Evolutionary conservation across 2,329 filamentous ascomycete genomes (phyloP).

Genomic region (Apiospora arundinis): DNA sequence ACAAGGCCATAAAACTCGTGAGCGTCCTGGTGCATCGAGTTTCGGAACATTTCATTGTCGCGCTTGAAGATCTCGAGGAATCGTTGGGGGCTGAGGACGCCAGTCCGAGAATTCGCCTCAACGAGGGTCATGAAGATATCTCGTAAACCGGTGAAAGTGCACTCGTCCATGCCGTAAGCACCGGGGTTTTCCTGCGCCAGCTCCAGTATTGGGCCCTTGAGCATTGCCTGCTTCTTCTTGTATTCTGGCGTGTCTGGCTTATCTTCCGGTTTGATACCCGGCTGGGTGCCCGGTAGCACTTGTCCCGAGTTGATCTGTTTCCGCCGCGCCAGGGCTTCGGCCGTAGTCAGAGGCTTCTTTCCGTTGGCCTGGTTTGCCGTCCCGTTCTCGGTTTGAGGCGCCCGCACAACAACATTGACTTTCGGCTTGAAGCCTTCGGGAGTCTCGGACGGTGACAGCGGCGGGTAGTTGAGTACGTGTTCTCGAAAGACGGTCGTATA

Average conservation of each 20-base stretch:
- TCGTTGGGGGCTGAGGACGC: constrained; percentile 88
- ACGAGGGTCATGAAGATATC: constrained; percentile 95
- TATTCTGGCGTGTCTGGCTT: constrained; percentile 95
- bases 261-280: constrained; percentile 77
- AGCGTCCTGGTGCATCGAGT: constrained; percentile 97
- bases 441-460: constrained; percentile 71
- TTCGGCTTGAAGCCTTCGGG: constrained; percentile 64
- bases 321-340: constrained; percentile 64
- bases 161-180: constrained; percentile 91
- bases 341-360: constrained; percentile 59
- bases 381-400: constrained; percentile 57
- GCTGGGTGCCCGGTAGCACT: constrained; percentile 57
- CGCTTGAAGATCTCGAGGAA: constrained; percentile 93
- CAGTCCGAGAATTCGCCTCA: constrained; percentile 79
- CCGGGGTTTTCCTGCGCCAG: constrained; percentile 80
- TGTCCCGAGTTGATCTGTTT: constrained; percentile 61
- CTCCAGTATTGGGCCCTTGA: constrained; percentile 85
- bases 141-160: constrained; percentile 91
- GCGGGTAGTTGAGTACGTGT: constrained; percentile 90
- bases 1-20: constrained; percentile 96
- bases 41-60: constrained; percentile 97
- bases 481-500: constrained; percentile 94
- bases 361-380: constrained; percentile 52
- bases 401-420: constrained; percentile 67
- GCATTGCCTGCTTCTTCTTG: constrained; percentile 95